Percentiles rank a stretch among this genome's conserved stretches.
Evolutionary conservation across 768 basidiomycete genomes (phyloP).

Genomic region (Cystobasidium onofrii): DNA sequence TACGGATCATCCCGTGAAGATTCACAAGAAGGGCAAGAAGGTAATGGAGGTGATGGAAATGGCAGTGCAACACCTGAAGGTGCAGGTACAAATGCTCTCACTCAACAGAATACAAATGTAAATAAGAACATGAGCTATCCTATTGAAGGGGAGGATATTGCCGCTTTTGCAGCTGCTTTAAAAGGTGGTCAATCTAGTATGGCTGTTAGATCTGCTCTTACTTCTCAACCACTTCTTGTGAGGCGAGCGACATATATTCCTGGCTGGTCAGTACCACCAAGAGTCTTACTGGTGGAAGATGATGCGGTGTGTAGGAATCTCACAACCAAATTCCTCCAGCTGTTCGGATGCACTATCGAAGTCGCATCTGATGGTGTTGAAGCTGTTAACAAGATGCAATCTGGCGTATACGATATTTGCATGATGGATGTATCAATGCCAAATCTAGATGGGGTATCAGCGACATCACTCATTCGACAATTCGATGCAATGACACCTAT

Average conservation of each 20-base stretch:
- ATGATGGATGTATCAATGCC: constrained; percentile 83
- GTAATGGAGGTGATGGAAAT: background rate
- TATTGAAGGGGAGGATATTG: constrained; percentile 18
- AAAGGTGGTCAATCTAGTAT: constrained; percentile 19
- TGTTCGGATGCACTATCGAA: constrained; percentile 89
- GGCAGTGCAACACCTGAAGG: background rate
- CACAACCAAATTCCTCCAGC: constrained; percentile 84
- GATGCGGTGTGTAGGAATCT: constrained; percentile 82
- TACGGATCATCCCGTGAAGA: background rate
- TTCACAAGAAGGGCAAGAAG: background rate
- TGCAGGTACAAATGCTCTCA: background rate
- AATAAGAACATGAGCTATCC: background rate
- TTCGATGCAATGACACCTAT: constrained; percentile 94
- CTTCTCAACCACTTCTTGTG: constrained; percentile 52
- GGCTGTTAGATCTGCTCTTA: background rate
- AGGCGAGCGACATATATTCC: constrained; percentile 73
- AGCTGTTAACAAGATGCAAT: constrained; percentile 92
- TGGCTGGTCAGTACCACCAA: constrained; percentile 81
- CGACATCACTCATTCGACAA: constrained; percentile 84
- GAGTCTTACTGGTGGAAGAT: constrained; percentile 89
- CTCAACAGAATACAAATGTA: background rate
- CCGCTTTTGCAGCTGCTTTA: background rate
- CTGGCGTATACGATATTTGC: constrained; percentile 80
- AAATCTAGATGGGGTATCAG: constrained; percentile 58
- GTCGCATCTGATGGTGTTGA: constrained; percentile 86